These are phyloP conservation scores for Diphasiastrum complanatum DNA, from an alignment of 83 land plant genomes.

Conservation along the genomic window DNA sequence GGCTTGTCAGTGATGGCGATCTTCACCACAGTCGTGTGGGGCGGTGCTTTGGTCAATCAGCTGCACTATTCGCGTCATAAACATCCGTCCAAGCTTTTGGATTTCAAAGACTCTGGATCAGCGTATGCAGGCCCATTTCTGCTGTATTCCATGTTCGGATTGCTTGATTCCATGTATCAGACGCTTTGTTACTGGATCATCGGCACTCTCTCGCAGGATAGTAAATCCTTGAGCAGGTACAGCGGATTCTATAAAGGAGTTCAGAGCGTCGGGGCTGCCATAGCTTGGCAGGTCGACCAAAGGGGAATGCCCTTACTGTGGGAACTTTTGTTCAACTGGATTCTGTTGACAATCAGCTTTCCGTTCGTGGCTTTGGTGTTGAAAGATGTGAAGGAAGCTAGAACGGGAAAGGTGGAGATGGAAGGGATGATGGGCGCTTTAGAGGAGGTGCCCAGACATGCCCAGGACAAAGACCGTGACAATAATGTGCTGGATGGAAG, in stretches of 20 bases:
- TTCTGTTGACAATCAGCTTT: too few relatives aligned
- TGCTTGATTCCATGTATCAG: conserved; percentile 89
- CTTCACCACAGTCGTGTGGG: conserved; percentile 68
- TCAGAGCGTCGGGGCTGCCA: conserved; percentile 90
- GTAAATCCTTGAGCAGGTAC: conserved; percentile 47
- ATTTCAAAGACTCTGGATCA: conserved; percentile 52
- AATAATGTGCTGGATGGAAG: too few relatives aligned
- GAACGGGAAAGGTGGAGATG: too few relatives aligned
- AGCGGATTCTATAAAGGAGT: conserved; percentile 87
- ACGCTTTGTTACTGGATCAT: conserved; percentile 80
- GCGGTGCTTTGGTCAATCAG: conserved; percentile 71
- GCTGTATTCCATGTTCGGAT: conserved; percentile 63
- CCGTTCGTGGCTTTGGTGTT: too few relatives aligned
- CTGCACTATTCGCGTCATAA: conserved; percentile 30
- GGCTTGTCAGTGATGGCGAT: conserved; percentile 51
- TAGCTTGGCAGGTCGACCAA: conserved; percentile 79
- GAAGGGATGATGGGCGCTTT: too few relatives aligned
- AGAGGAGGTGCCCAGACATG: too few relatives aligned
- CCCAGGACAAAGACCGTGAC: too few relatives aligned
- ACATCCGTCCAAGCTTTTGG: conserved; percentile 28
- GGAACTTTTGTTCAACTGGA: too few relatives aligned
- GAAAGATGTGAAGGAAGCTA: too few relatives aligned
- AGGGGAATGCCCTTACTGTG: conserved; percentile 35
- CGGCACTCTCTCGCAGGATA: conserved; percentile 71
- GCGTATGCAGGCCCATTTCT: conserved; percentile 67